phyloP scores from a whole-genome alignment of 108 stramenopile genomes.

The Skeletonema grethae region DNA sequence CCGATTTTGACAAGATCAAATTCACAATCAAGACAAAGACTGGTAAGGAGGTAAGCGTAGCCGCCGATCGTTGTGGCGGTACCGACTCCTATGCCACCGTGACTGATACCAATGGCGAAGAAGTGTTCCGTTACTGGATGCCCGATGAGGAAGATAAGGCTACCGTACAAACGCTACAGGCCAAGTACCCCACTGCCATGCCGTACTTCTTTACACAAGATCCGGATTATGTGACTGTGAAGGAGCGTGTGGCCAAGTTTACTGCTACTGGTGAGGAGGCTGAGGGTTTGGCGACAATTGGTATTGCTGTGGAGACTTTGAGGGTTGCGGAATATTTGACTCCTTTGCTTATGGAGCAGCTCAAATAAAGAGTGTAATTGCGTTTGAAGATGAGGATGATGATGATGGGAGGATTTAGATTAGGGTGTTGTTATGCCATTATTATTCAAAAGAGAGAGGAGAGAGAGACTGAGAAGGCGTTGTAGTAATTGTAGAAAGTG shows the following conservation, averaged over 20 bases:
- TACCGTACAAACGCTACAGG: conserved; percentile 61
- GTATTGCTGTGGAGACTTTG: conserved; percentile 87
- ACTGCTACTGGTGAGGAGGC: conserved; percentile 72
- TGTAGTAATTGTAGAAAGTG: no score
- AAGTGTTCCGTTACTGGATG: conserved; percentile 89
- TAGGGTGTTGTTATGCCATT: no score
- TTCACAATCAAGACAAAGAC: conserved; percentile 94
- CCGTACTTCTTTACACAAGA: conserved; percentile 92
- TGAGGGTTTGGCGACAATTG: conserved; percentile 86
- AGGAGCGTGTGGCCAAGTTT: conserved; percentile 83
- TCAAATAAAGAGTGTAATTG: conserved; percentile 42
- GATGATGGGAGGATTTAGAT: no score
- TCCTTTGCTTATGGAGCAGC: conserved; percentile 78
- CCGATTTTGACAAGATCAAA: conserved; percentile 91
- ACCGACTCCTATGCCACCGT: conserved; percentile 84
- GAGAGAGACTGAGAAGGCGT: no score
- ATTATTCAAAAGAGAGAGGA: no score
- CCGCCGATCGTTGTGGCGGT: conserved; percentile 90
- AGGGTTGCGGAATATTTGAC: conserved; percentile 90
- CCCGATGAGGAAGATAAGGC: conserved; percentile 89
- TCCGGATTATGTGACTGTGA: conserved; percentile 91
- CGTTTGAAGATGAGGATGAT: no score
- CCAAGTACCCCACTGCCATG: conserved; percentile 87
- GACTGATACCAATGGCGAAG: conserved; percentile 67
- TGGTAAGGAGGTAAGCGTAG: conserved; percentile 83